Evolutionary conservation across 2,329 filamentous ascomycete species (phyloP).

Genomic region (Periglandula ipomoeae): DNA sequence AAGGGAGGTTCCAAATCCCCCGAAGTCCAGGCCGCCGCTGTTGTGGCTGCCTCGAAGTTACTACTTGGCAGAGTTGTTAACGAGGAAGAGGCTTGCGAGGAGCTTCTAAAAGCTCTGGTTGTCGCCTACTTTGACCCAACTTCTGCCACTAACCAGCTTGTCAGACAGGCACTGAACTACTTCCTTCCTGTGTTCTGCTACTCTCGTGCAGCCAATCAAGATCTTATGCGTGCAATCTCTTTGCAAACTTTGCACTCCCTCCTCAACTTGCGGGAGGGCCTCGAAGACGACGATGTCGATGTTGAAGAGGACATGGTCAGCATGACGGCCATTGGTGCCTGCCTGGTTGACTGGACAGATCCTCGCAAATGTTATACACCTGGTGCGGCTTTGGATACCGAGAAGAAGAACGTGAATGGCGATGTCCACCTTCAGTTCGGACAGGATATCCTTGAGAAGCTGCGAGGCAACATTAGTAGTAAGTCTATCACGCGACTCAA

Average conservation of each 20-base stretch:
- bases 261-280: slow-evolving; percentile 59
- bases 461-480: slow-evolving; percentile 60
- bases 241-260: slow-evolving; percentile 68
- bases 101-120: slow-evolving; percentile 77
- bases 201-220: slow-evolving; percentile 71
- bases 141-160: slow-evolving; percentile 67
- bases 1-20: slow-evolving; percentile 60
- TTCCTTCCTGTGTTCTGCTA: slow-evolving; percentile 94
- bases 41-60: slow-evolving; percentile 75
- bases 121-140: slow-evolving; percentile 85
- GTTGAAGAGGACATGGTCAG: slow-evolving; percentile 71
- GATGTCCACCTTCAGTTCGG: slow-evolving; percentile 77
- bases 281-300: slow-evolving; percentile 68
- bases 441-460: slow-evolving; percentile 63
- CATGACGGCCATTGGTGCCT: slow-evolving; percentile 67
- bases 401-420: slow-evolving; percentile 58
- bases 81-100: slow-evolving; percentile 54
- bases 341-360: slow-evolving; percentile 91
- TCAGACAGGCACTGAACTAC: slow-evolving; percentile 82
- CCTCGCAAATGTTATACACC: slow-evolving; percentile 64
- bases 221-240: slow-evolving; percentile 66
- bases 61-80: slow-evolving; percentile 72
- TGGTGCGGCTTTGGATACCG: slow-evolving; percentile 39
- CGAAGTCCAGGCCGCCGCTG: slow-evolving; percentile 72
- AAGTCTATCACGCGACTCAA: slow-evolving; percentile 30